Percentiles rank a stretch among this genome's conserved stretches.
Evolutionary conservation across 768 basidiomycete species (phyloP).

Genomic region (Gloeostereum incarnatum): DNA sequence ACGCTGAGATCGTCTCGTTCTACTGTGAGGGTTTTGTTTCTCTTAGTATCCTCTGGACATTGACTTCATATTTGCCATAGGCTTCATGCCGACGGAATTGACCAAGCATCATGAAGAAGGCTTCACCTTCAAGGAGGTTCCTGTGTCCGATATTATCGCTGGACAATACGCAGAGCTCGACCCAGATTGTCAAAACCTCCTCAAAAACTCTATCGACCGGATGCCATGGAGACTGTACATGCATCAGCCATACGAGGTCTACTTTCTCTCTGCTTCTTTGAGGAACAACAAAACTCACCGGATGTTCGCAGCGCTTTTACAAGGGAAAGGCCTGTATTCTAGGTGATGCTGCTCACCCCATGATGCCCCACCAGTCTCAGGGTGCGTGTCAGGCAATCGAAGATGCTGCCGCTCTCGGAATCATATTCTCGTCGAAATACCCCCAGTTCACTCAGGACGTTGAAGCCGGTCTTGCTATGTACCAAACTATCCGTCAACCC

Average conservation of each 20-base stretch:
- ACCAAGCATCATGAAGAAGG: slow-evolving; percentile 23
- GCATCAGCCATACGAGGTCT: slow-evolving; percentile 20
- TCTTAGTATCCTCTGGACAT: background rate
- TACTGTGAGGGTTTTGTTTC: slow-evolving; percentile 12
- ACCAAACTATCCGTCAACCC: slow-evolving; percentile 19
- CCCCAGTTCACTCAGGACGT: slow-evolving; percentile 16
- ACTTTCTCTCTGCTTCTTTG: background rate
- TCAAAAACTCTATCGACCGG: slow-evolving; percentile 12
- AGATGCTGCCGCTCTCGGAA: slow-evolving; percentile 21
- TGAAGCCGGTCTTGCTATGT: slow-evolving; percentile 15
- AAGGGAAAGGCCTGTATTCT: slow-evolving; percentile 17
- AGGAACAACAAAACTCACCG: background rate
- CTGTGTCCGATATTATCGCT: slow-evolving; percentile 17
- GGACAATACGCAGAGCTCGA: slow-evolving; percentile 21
- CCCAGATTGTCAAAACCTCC: slow-evolving; percentile 17
- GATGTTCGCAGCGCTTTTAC: slow-evolving; percentile 12
- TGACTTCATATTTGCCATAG: slow-evolving; percentile 6
- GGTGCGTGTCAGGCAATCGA: slow-evolving; percentile 22
- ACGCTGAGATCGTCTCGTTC: slow-evolving; percentile 20
- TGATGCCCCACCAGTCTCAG: slow-evolving; percentile 21
- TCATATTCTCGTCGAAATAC: slow-evolving; percentile 20
- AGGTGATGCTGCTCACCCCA: slow-evolving; percentile 13
- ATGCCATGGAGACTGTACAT: slow-evolving; percentile 25
- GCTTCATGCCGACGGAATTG: slow-evolving; percentile 24
- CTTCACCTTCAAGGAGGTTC: slow-evolving; percentile 20